Evolutionary conservation across 257 asterid species (phyloP).

Genomic region (Solanum megistacrolobum): DNA sequence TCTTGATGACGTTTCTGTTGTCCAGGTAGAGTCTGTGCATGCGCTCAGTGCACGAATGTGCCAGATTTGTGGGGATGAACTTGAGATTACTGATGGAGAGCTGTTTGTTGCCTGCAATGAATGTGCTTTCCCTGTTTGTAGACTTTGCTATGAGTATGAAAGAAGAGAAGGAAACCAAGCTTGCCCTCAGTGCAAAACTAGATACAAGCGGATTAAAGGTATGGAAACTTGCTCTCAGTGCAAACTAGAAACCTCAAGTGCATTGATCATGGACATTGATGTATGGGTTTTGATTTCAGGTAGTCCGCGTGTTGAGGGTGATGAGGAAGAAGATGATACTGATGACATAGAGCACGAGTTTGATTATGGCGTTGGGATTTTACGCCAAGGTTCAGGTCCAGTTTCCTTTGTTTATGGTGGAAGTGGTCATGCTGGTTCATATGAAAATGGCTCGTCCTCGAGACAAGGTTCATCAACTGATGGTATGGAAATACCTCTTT

Average conservation of each 20-base stretch:
- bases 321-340: conserved; percentile 80
- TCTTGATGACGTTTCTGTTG: neutral
- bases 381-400: conserved; percentile 14
- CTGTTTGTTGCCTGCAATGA: conserved; percentile 91
- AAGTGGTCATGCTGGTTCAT: conserved; percentile 26
- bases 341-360: conserved; percentile 89
- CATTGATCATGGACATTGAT: neutral
- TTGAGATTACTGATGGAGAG: conserved; percentile 61
- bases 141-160: conserved; percentile 78
- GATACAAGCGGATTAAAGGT: conserved; percentile 89
- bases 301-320: conserved; percentile 88
- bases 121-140: conserved; percentile 88
- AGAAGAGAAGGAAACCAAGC: conserved; percentile 78
- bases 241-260: neutral
- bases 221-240: neutral
- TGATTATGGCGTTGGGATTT: conserved; percentile 34
- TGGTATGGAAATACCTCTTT: conserved; percentile 39
- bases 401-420: conserved; percentile 10
- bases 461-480: conserved; percentile 18
- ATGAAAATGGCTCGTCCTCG: conserved; percentile 23
- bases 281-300: conserved; percentile 27
- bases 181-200: conserved; percentile 90
- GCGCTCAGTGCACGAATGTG: conserved; percentile 68
- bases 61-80: conserved; percentile 74
- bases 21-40: conserved; percentile 56